Evolutionary conservation across 1,284 basidiomycete species (phyloP).

Genomic region (Leccinum griseonigrum): DNA sequence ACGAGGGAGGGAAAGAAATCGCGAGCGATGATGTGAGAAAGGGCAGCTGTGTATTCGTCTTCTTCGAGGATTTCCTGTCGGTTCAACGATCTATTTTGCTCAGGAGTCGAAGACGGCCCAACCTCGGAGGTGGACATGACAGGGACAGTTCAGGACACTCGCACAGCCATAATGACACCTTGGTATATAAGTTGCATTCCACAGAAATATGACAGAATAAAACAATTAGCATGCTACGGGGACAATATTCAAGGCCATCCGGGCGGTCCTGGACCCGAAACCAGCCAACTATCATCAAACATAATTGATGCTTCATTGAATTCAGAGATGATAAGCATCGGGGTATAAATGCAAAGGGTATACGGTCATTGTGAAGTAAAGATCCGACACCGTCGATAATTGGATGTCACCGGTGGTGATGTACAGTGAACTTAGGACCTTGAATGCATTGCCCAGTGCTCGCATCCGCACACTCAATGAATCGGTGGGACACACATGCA

Average conservation of each 20-base stretch:
- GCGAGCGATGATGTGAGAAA: conserved; percentile 93
- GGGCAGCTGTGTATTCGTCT: conserved; percentile 89
- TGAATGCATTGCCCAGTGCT: no score
- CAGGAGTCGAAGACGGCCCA: conserved; percentile 19
- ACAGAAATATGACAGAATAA: conserved; percentile 19
- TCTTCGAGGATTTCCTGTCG: conserved; percentile 79
- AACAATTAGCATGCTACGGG: conserved; percentile 1
- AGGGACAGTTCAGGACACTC: not conserved
- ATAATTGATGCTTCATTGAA: not conserved
- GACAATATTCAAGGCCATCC: not conserved
- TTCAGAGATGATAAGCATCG: not conserved
- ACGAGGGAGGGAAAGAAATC: conserved; percentile 96
- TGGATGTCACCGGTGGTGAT: no score
- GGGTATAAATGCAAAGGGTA: no score
- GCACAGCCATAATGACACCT: conserved; percentile 15
- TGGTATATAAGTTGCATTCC: not conserved
- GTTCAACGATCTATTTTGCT: conserved; percentile 55
- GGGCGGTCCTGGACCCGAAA: not conserved
- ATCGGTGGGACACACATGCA: no score
- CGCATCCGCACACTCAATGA: no score
- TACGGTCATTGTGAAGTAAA: no score
- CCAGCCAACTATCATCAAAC: not conserved
- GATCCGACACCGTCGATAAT: no score
- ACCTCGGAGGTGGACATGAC: conserved; percentile 25
- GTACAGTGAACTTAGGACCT: no score